Evolutionary conservation across 2,329 filamentous ascomycete genomes (phyloP).

Genomic region (Penicillium sclerotigenum): DNA sequence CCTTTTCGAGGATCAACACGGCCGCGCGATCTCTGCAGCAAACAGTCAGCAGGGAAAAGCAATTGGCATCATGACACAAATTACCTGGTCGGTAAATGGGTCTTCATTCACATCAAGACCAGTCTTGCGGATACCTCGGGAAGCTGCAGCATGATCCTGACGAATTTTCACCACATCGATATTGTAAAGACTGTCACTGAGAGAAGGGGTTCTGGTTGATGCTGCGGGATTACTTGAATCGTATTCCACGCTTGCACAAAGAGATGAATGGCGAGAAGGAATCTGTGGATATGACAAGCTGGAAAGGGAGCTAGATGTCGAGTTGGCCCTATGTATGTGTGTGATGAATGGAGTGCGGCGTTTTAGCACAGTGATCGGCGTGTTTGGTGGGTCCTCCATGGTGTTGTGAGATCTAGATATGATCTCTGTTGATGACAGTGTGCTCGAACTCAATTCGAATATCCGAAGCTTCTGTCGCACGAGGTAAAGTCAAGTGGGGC

Average conservation of each 20-base stretch:
- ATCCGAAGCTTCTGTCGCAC: conserved; percentile 31
- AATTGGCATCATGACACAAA: background rate
- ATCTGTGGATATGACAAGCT: conserved; percentile 23
- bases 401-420: conserved; percentile 19
- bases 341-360: conserved; percentile 1
- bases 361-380: conserved; percentile 54
- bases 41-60: conserved; percentile 5
- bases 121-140: background rate
- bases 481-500: conserved; percentile 19
- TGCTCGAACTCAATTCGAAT: conserved; percentile 25
- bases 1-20: background rate
- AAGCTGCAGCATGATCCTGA: background rate
- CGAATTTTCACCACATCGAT: conserved; percentile 27
- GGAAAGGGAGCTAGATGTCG: conserved; percentile 4
- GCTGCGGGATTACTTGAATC: conserved; percentile 13
- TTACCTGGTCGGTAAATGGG: conserved; percentile 18
- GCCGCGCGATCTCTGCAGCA: conserved; percentile 3
- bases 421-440: conserved; percentile 22
- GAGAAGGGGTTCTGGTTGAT: conserved; percentile 26
- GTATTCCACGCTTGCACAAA: conserved; percentile 11
- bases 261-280: conserved; percentile 29
- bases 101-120: conserved; percentile 4
- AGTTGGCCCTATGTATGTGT: conserved; percentile 1
- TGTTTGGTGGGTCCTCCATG: conserved; percentile 35
- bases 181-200: conserved; percentile 16